Percentiles rank a stretch among this genome's conserved stretches.
phyloP scores from a whole-genome alignment of 106 monocot species.

The Dendrobium huoshanense region DNA sequence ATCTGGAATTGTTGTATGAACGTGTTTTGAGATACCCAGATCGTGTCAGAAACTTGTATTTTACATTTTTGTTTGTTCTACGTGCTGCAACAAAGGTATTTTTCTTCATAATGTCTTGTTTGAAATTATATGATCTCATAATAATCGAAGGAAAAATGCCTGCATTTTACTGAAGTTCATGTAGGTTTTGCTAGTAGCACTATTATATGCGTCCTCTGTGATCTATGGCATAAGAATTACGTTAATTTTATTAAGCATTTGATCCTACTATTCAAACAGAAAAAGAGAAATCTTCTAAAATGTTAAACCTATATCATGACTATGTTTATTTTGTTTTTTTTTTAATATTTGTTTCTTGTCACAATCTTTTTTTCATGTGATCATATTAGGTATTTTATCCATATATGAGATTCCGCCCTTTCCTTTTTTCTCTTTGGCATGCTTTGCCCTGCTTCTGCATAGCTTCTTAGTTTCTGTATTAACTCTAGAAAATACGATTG shows the following conservation, averaged over 20 bases:
- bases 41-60: slow-evolving; percentile 83
- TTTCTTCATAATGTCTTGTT: not conserved
- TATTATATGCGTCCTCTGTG: not conserved
- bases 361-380: too few relatives aligned
- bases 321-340: too few relatives aligned
- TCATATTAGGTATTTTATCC: too few relatives aligned
- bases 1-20: slow-evolving; percentile 76
- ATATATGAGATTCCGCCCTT: too few relatives aligned
- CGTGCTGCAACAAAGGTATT: slow-evolving; percentile 88
- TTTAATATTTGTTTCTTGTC: too few relatives aligned
- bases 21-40: slow-evolving; percentile 83
- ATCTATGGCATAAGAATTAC: too few relatives aligned
- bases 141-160: not conserved
- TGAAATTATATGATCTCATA: not conserved
- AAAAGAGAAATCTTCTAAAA: too few relatives aligned
- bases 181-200: not conserved
- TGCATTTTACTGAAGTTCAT: slow-evolving; percentile 1
- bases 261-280: too few relatives aligned
- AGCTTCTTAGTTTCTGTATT: not conserved
- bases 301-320: too few relatives aligned
- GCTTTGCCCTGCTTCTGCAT: too few relatives aligned
- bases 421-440: too few relatives aligned
- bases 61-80: slow-evolving; percentile 93
- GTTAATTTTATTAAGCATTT: too few relatives aligned
- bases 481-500: not conserved